These are phyloP conservation scores for Aureobasidium pullulans DNA, from an alignment of 2,329 filamentous ascomycete species.

Conservation along the genomic window DNA sequence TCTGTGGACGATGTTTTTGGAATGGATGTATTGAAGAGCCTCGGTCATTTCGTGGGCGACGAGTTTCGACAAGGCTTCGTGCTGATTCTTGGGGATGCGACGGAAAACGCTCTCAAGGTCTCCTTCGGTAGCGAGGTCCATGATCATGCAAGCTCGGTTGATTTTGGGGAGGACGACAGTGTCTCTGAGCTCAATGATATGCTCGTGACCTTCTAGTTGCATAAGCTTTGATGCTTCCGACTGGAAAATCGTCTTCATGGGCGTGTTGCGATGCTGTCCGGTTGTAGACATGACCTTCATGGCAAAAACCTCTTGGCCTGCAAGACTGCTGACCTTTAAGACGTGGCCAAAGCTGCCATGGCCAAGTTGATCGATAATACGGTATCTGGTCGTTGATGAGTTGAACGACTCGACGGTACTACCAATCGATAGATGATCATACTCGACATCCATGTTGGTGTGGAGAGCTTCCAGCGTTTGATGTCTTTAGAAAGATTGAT, in stretches of 20 bases:
- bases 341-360: neutral
- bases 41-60: neutral
- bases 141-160: neutral
- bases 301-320: neutral
- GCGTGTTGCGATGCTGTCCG: neutral
- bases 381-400: neutral
- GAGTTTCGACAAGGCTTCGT: neutral
- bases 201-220: neutral
- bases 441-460: neutral
- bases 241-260: neutral
- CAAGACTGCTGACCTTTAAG: neutral
- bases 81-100: neutral
- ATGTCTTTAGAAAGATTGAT: neutral
- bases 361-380: neutral
- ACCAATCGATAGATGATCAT: neutral
- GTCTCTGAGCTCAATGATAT: neutral
- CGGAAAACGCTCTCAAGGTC: neutral
- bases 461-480: too few relatives aligned
- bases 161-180: neutral
- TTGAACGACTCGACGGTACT: neutral
- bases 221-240: neutral
- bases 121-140: neutral
- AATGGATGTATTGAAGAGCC: slow-evolving; percentile 2
- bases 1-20: neutral
- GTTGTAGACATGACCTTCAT: neutral